Conservation (phyloP, 352 stramenopile genomes). For the Phytophthora hibernalis region DNA sequence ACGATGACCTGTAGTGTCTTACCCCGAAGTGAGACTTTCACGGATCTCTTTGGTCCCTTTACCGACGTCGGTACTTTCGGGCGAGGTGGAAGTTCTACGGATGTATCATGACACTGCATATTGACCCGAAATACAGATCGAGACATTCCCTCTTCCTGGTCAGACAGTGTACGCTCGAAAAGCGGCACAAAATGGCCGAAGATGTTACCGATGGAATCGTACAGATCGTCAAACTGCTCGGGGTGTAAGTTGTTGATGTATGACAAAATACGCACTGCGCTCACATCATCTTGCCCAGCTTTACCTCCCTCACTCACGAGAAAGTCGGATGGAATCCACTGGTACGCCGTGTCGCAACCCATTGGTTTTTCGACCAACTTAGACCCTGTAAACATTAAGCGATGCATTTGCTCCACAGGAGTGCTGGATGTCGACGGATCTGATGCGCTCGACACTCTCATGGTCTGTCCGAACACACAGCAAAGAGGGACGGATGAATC, state of each 20-base stretch:
- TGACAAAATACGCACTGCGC: conserved; percentile 31
- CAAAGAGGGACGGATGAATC: conserved; percentile 75
- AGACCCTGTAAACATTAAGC: conserved; percentile 30
- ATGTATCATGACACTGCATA: conserved; percentile 23
- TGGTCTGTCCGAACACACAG: conserved; percentile 50
- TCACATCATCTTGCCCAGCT: conserved; percentile 1
- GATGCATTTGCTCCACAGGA: conserved; percentile 40
- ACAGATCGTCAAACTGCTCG: conserved; percentile 29
- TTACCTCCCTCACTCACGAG: conserved; percentile 13
- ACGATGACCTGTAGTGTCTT: conserved; percentile 54
- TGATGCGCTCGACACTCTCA: neutral
- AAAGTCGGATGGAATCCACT: conserved; percentile 59
- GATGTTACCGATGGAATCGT: conserved; percentile 37
- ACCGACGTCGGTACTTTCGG: conserved; percentile 19
- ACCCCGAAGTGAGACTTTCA: conserved; percentile 21
- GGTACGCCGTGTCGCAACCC: conserved; percentile 29
- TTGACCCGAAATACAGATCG: neutral
- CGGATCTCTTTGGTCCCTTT: neutral
- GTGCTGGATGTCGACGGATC: neutral
- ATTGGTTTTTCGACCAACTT: conserved; percentile 17
- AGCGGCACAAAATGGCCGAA: conserved; percentile 48
- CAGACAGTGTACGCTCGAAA: conserved; percentile 41
- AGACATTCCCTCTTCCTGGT: neutral
- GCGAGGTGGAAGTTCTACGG: conserved; percentile 17
- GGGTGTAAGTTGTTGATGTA: conserved; percentile 73